phyloP scores from a whole-genome alignment of 306 rosid species.

The Sesbania bispinosa region DNA sequence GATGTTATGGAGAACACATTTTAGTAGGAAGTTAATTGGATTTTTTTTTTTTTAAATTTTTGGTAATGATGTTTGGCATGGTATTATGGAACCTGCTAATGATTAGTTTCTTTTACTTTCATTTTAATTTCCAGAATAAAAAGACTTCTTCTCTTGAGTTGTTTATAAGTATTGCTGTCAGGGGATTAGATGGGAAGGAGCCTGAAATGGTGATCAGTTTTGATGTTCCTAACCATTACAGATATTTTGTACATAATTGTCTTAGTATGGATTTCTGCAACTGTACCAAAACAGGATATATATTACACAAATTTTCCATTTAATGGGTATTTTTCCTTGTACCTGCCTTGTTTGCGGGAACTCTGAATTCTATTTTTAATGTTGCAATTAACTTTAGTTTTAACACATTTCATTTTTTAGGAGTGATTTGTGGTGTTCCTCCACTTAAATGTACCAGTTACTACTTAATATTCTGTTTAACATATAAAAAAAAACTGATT shows the following conservation, averaged over 20 bases:
- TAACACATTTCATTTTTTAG: not conserved
- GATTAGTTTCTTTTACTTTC: too few species aligned
- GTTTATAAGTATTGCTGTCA: conserved; percentile 70
- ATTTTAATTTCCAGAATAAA: too few species aligned
- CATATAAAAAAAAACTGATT: too few species aligned
- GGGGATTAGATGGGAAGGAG: conserved; percentile 81
- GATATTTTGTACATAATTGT: conserved; percentile 58
- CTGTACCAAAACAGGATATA: not conserved
- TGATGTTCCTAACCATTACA: conserved; percentile 77
- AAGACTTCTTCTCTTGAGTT: too few species aligned
- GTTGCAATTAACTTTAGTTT: not conserved
- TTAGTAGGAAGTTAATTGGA: too few species aligned
- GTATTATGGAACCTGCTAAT: too few species aligned
- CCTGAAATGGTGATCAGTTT: conserved; percentile 71
- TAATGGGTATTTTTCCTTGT: not conserved
- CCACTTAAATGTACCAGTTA: not conserved
- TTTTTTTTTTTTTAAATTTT: too few species aligned
- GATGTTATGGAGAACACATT: too few species aligned
- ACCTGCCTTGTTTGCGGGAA: not conserved
- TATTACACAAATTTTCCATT: not conserved
- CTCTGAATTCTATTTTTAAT: not conserved
- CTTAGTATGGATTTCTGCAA: not conserved
- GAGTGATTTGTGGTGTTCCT: not conserved
- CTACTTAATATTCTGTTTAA: not conserved
- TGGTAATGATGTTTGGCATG: too few species aligned